Percentiles rank a stretch among this genome's conserved stretches.
phyloP scores from a whole-genome alignment of 176 grass and related monocot genomes.

The Alloteropsis semialata region DNA sequence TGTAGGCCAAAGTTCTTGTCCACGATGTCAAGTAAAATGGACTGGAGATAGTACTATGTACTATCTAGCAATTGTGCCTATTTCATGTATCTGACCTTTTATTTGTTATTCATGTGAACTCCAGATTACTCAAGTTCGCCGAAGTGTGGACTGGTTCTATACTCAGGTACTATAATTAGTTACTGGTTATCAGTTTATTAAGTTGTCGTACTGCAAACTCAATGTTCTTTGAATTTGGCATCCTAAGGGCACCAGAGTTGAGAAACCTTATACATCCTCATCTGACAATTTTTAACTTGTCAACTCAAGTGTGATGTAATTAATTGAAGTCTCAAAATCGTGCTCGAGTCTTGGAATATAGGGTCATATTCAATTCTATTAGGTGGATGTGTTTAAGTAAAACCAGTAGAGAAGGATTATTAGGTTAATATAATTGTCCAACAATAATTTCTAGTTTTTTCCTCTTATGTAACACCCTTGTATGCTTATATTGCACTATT shows the following conservation, averaged over 20 bases:
- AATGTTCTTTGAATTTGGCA: neutral
- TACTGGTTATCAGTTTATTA: neutral
- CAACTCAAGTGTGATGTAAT: neutral
- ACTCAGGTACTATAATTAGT: constrained; percentile 58
- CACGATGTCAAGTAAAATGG: too few species aligned
- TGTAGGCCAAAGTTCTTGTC: too few species aligned
- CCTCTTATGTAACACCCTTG: neutral
- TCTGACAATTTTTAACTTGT: neutral
- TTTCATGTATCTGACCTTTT: constrained; percentile 21
- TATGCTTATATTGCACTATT: neutral
- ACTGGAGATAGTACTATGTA: neutral
- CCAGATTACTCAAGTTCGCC: constrained; percentile 74
- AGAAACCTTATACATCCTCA: neutral
- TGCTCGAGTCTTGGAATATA: neutral
- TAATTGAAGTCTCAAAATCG: neutral
- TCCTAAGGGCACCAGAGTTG: neutral
- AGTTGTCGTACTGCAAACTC: neutral
- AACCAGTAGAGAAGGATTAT: neutral
- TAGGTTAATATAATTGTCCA: neutral
- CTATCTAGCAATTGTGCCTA: neutral
- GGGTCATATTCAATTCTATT: neutral
- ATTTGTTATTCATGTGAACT: constrained; percentile 9
- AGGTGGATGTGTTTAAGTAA: neutral
- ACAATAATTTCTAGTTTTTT: neutral
- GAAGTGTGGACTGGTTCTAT: constrained; percentile 70